These are phyloP conservation scores for Wickerhamiella pararugosa DNA, from an alignment of 1,139 yeast species.

Conservation along the genomic window DNA sequence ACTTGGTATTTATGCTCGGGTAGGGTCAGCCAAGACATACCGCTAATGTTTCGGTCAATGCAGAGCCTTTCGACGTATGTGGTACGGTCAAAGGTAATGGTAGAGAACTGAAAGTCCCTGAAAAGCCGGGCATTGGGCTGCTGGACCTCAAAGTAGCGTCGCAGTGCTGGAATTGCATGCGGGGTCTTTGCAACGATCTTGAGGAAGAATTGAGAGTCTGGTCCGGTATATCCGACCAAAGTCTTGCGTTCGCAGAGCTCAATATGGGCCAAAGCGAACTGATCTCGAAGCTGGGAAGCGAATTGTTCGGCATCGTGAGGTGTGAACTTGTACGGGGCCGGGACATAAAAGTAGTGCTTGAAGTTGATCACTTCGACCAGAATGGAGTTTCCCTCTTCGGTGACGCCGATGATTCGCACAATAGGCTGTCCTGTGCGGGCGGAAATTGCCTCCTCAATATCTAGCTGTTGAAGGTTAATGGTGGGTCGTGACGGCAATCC, in stretches of 20 bases:
- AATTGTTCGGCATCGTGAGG: slow-evolving; percentile 39
- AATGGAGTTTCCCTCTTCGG: slow-evolving; percentile 72
- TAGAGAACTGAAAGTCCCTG: slow-evolving; percentile 13
- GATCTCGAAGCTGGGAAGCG: slow-evolving; percentile 29
- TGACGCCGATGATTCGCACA: slow-evolving; percentile 85
- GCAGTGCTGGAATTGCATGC: slow-evolving; percentile 44
- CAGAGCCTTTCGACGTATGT: slow-evolving; percentile 73
- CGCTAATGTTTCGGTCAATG: slow-evolving; percentile 78
- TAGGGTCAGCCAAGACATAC: slow-evolving; percentile 95
- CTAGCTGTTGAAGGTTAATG: slow-evolving; percentile 59
- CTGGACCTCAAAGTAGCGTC: slow-evolving; percentile 77
- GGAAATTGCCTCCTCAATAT: slow-evolving; percentile 65
- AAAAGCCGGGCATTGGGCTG: background rate
- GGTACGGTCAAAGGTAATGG: slow-evolving; percentile 76
- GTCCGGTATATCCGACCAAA: slow-evolving; percentile 87
- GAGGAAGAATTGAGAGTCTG: slow-evolving; percentile 62
- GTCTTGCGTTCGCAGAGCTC: slow-evolving; percentile 64
- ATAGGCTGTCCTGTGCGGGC: slow-evolving; percentile 27
- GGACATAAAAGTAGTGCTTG: slow-evolving; percentile 78
- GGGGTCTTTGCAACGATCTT: slow-evolving; percentile 57
- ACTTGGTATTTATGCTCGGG: slow-evolving; percentile 57
- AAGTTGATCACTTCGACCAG: slow-evolving; percentile 84
- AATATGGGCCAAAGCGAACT: slow-evolving; percentile 29
- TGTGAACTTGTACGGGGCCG: slow-evolving; percentile 70
- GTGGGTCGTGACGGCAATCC: background rate